Evolutionary conservation across 805 yeast species (phyloP), one percentile per base, ranked within the genome.

Genomic region (Yarrowia bubula): DNA sequence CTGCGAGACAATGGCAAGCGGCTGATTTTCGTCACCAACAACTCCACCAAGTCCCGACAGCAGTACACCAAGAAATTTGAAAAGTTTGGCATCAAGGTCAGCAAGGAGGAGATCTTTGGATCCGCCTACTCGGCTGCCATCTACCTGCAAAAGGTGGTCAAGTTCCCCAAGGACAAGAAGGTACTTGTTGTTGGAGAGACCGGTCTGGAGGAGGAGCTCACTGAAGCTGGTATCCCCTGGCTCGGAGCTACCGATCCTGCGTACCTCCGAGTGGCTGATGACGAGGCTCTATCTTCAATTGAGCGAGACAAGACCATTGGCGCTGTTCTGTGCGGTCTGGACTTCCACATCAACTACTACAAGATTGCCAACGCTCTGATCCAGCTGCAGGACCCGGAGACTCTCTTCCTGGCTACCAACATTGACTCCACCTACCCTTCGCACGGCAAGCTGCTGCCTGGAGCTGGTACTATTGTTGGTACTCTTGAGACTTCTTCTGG

Each of bases 361-460:
- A 89, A 90, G 76, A 77, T 92, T 62, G 89, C 96, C 1, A 78
- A 85, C 37, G 89, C 97, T 7, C 80, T 92, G 78, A 92, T 90
- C 71, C 92, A 95, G 71, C 79, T 95, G 60, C 79, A 81, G 67
- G 83, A 86, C 66, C 85, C 86, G 58, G 76, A 79, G 44, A 80
- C 90, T 3, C 83, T 86, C 37, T 95, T 91, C 75, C 80, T 95
- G 68, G 98, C 98, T 22, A 95, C 98, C 5, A 95, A 95, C 75
- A 89, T 90, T 47, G 99, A 95, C 75, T 88, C 97, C 1, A 95
- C 99, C 0, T 95, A 86, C 79, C 99, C 99, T 1, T 84, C 89
- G 66, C 87, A 89, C 75, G 97, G 96, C 1, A 80, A 84, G 70
- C 83, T 90, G 57, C 81, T 95, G 58, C 96, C 97, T 17, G 99